A percentile compares a stretch with the other conserved stretches of the same genome.
Evolutionary conservation across 371 early-diverging fungal genomes (phyloP).

Genomic region (Encephalitozoon cuniculi): DNA sequence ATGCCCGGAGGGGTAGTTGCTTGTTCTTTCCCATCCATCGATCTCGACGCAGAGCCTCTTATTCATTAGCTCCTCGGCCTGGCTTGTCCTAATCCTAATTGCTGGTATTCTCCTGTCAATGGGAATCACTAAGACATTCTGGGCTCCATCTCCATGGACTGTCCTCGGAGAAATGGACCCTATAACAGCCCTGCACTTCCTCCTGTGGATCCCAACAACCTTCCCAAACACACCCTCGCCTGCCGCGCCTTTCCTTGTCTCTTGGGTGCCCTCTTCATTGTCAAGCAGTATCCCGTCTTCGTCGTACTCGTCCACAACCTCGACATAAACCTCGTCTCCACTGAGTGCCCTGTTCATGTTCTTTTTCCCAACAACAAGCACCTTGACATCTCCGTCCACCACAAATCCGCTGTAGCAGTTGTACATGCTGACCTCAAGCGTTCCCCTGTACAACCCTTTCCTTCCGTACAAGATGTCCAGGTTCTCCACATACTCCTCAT

Average conservation of each 20-base stretch:
- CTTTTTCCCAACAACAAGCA: constrained; percentile 22
- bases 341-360: constrained; percentile 50
- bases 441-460: constrained; percentile 6
- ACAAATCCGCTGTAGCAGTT: constrained; percentile 33
- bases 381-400: neutral
- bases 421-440: constrained; percentile 13
- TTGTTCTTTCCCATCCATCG: constrained; percentile 34
- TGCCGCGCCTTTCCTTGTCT: neutral
- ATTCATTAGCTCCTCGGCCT: constrained; percentile 11
- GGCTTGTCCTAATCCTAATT: constrained; percentile 21
- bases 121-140: constrained; percentile 35
- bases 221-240: constrained; percentile 10
- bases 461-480: neutral
- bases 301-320: neutral
- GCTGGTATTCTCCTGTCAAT: constrained; percentile 44
- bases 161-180: constrained; percentile 23
- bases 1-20: constrained; percentile 39
- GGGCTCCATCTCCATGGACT: constrained; percentile 10
- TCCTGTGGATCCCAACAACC: constrained; percentile 43
- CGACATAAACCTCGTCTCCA: constrained; percentile 53
- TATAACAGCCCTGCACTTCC: constrained; percentile 10
- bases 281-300: constrained; percentile 8
- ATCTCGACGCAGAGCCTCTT: constrained; percentile 31
- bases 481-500: constrained; percentile 23
- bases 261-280: neutral